These are phyloP conservation scores for Tolypocladium tropicale DNA, from an alignment of 2,329 filamentous ascomycete species.

Conservation along the genomic window DNA sequence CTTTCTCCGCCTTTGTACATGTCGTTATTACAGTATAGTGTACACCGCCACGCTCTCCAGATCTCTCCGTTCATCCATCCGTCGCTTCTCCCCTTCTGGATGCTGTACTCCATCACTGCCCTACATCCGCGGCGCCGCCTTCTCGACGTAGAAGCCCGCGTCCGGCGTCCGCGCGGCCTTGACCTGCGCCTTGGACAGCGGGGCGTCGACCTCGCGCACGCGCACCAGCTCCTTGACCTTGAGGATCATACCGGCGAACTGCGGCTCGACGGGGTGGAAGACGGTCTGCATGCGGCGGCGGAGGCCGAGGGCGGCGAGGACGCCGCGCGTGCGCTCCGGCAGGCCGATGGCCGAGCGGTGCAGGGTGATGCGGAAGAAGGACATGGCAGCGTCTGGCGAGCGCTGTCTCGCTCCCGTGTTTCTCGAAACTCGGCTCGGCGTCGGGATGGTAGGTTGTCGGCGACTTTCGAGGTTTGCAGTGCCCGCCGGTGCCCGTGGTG, in stretches of 20 bases:
- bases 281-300: constrained; percentile 78
- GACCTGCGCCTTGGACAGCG: constrained; percentile 57
- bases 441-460: not conserved
- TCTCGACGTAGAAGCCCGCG: constrained; percentile 72
- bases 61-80: not conserved
- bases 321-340: constrained; percentile 66
- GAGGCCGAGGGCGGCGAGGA: constrained; percentile 76
- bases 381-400: constrained; percentile 38
- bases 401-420: not conserved
- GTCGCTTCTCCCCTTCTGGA: not conserved
- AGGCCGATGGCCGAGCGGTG: constrained; percentile 85
- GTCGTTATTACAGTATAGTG: constrained; percentile 21
- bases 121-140: constrained; percentile 20
- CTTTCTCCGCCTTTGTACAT: not conserved
- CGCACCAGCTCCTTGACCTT: constrained; percentile 86
- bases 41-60: constrained; percentile 5
- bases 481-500: not conserved
- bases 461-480: not conserved
- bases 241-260: constrained; percentile 84
- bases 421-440: not conserved
- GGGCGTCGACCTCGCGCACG: constrained; percentile 64
- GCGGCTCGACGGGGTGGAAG: constrained; percentile 73
- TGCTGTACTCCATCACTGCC: not conserved
- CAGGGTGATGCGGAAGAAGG: constrained; percentile 85
- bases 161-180: constrained; percentile 64